These are phyloP conservation scores for Helenozyma baotianmanensis DNA, from an alignment of 805 yeast species.

Conservation along the genomic window DNA sequence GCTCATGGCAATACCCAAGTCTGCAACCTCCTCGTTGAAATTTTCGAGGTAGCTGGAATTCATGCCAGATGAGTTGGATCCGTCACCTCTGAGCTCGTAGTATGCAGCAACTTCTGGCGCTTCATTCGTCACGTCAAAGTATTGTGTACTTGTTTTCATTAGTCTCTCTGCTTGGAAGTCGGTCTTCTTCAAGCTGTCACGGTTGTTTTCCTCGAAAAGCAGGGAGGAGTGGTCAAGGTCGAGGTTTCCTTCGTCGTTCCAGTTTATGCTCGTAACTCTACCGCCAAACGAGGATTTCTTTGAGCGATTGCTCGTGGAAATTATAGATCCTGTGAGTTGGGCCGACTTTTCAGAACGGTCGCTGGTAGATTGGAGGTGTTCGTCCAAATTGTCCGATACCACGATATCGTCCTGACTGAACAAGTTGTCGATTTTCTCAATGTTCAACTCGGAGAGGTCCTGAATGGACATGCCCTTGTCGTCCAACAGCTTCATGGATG, in stretches of 20 bases:
- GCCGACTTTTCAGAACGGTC: too few species aligned
- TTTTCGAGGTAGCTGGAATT: constrained; percentile 32
- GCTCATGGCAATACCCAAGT: constrained; percentile 39
- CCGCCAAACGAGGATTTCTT: constrained; percentile 13
- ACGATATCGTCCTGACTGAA: constrained; percentile 22
- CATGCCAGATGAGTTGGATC: constrained; percentile 6
- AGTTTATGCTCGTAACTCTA: constrained; percentile 34
- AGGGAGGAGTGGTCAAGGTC: constrained; percentile 25
- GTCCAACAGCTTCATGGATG: neutral
- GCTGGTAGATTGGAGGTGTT: neutral
- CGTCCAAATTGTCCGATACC: constrained; percentile 4
- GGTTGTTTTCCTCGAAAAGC: constrained; percentile 5
- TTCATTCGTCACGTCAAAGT: constrained; percentile 20
- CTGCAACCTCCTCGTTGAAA: constrained; percentile 38
- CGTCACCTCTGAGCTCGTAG: neutral
- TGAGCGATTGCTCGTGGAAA: constrained; percentile 15
- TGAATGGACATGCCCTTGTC: constrained; percentile 24
- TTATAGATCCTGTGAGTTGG: too few species aligned
- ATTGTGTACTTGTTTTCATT: constrained; percentile 16
- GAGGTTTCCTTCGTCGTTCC: constrained; percentile 36
- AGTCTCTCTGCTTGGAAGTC: constrained; percentile 1
- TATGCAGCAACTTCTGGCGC: neutral
- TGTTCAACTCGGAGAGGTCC: constrained; percentile 36
- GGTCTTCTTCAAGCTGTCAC: constrained; percentile 3
- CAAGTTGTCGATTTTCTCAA: constrained; percentile 34